Percentiles rank a stretch among this genome's conserved stretches.
Conservation (phyloP, 2,329 filamentous ascomycete species). For the Hirsutella rhossiliensis region DNA sequence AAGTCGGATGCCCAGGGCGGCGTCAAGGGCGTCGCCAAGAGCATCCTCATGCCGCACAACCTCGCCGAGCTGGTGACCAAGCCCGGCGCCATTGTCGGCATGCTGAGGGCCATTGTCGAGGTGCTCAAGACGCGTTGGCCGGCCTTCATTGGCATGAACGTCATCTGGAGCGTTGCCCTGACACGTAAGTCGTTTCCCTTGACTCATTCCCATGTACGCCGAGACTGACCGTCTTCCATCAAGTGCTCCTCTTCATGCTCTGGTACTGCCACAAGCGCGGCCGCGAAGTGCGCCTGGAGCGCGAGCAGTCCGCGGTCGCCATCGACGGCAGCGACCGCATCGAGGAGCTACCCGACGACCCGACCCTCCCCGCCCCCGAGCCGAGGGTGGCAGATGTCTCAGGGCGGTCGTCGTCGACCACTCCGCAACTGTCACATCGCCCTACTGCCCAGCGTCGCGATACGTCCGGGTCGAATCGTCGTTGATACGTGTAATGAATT, state of each 20-base stretch:
- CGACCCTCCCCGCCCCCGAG: conserved; percentile 24
- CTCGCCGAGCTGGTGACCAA: conserved; percentile 73
- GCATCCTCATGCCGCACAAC: conserved; percentile 57
- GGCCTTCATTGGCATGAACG: conserved; percentile 80
- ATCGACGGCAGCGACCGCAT: conserved; percentile 28
- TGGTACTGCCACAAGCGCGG: conserved; percentile 99
- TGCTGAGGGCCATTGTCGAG: conserved; percentile 83
- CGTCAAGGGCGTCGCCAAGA: conserved; percentile 51
- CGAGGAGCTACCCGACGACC: conserved; percentile 39
- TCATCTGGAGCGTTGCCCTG: conserved; percentile 78
- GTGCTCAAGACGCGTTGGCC: conserved; percentile 82
- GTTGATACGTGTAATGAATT: background rate
- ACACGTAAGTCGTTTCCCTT: conserved; percentile 54
- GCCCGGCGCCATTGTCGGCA: conserved; percentile 71
- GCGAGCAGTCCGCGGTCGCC: conserved; percentile 28
- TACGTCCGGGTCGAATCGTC: background rate
- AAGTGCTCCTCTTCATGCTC: conserved; percentile 81
- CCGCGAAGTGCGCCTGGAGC: conserved; percentile 67
- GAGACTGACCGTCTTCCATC: conserved; percentile 2
- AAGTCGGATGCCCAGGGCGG: conserved; percentile 41
- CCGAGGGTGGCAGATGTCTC: background rate
- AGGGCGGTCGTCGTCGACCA: background rate
- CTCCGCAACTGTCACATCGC: background rate
- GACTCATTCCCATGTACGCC: background rate
- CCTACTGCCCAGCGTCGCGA: background rate